Conservation (phyloP, 2,329 filamentous ascomycete species). For the Cryphonectria nitschkei region DNA sequence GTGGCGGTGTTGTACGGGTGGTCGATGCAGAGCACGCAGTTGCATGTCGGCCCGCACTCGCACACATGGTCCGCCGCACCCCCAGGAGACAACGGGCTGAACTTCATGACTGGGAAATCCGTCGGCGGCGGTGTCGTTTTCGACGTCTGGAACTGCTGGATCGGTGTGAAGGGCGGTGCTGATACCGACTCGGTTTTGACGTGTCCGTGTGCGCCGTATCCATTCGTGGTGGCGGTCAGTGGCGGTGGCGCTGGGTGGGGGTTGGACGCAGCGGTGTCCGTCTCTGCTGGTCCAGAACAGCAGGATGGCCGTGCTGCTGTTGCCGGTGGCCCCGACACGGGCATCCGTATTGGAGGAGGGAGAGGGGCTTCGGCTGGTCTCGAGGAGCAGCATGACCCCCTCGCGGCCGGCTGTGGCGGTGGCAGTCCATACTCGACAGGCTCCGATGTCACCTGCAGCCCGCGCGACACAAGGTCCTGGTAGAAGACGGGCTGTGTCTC, state of each 20-base stretch:
- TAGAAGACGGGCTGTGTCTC: slow-evolving; percentile 29
- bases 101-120: slow-evolving; percentile 44
- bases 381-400: slow-evolving; percentile 23
- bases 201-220: slow-evolving; percentile 9
- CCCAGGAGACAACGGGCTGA: slow-evolving; percentile 31
- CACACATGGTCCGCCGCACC: slow-evolving; percentile 49
- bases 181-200: slow-evolving; percentile 33
- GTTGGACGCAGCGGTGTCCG: slow-evolving; percentile 32
- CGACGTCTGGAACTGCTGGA: slow-evolving; percentile 40
- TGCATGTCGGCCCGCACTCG: slow-evolving; percentile 66
- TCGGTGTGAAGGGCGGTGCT: slow-evolving; percentile 30
- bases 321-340: neutral
- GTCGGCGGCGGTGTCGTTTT: slow-evolving; percentile 33
- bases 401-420: slow-evolving; percentile 34
- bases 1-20: slow-evolving; percentile 71
- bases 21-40: slow-evolving; percentile 69
- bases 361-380: neutral
- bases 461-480: slow-evolving; percentile 28
- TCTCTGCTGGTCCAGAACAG: slow-evolving; percentile 49
- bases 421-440: slow-evolving; percentile 38
- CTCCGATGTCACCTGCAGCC: slow-evolving; percentile 32
- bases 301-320: slow-evolving; percentile 34
- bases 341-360: neutral
- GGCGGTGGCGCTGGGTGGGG: neutral
- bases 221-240: slow-evolving; percentile 13